Percentiles rank a stretch among this genome's conserved stretches.
These are phyloP conservation scores for Moricandia moricandioides DNA, from an alignment of 345 rosid species.

Conservation along the genomic window DNA sequence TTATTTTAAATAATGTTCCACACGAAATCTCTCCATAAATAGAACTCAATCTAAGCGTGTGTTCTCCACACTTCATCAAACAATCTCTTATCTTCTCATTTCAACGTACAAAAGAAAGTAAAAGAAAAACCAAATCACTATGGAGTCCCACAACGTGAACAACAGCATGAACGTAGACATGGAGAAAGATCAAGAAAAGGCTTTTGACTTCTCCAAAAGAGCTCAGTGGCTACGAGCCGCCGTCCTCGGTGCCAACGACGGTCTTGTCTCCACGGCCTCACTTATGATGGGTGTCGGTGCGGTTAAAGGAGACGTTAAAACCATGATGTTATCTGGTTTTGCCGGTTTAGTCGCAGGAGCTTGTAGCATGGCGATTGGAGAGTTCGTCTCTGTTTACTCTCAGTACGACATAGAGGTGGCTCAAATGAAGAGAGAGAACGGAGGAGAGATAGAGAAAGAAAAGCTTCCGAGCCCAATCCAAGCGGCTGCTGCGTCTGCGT, in stretches of 20 bases:
- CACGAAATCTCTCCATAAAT: slow-evolving; percentile 42
- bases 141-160: slow-evolving; percentile 38
- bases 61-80: slow-evolving; percentile 53
- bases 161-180: slow-evolving; percentile 34
- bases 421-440: slow-evolving; percentile 55
- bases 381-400: slow-evolving; percentile 84
- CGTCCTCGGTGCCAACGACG: slow-evolving; percentile 88
- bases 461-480: slow-evolving; percentile 70
- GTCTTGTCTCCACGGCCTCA: slow-evolving; percentile 80
- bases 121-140: not conserved
- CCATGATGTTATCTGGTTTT: slow-evolving; percentile 80
- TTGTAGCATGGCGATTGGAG: slow-evolving; percentile 96
- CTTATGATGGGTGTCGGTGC: slow-evolving; percentile 95
- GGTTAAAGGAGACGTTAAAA: slow-evolving; percentile 68
- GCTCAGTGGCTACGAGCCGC: slow-evolving; percentile 96
- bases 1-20: not conserved
- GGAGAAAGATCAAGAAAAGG: slow-evolving; percentile 37
- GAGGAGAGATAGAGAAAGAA: slow-evolving; percentile 29
- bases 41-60: slow-evolving; percentile 52
- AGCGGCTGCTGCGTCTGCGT: slow-evolving; percentile 84
- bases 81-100: slow-evolving; percentile 2
- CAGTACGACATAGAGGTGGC: slow-evolving; percentile 79
- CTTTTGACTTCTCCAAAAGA: slow-evolving; percentile 70
- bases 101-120: not conserved
- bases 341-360: slow-evolving; percentile 92